Percentiles rank a stretch among this genome's conserved stretches.
Evolutionary conservation across 257 asterid genomes (phyloP).

Genomic region (Solanum paucissectum): DNA sequence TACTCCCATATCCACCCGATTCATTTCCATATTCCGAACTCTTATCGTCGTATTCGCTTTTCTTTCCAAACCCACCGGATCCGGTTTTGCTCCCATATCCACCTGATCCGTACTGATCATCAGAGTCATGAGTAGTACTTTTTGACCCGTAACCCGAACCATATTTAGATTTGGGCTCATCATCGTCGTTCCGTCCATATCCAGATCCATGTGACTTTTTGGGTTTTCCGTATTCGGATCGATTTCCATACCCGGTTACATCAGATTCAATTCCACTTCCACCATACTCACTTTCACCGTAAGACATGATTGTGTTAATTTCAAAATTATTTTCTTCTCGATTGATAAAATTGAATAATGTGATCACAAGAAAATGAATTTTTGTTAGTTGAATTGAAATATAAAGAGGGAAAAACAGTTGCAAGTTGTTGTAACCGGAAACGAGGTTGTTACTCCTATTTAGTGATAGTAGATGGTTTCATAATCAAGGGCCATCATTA

Average conservation of each 20-base stretch:
- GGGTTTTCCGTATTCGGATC: not conserved
- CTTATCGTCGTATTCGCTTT: not conserved
- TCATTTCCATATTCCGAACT: not conserved
- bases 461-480: not conserved
- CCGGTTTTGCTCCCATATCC: not conserved
- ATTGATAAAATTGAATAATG: not conserved
- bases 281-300: slow-evolving; percentile 33
- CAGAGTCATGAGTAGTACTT: not conserved
- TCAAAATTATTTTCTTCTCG: not conserved
- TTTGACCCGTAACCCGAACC: slow-evolving; percentile 13
- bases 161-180: not conserved
- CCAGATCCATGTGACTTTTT: slow-evolving; percentile 2
- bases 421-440: not conserved
- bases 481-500: not conserved
- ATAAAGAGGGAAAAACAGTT: not conserved
- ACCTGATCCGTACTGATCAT: not conserved
- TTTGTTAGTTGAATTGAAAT: not conserved
- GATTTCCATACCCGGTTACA: not conserved
- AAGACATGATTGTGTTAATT: not conserved
- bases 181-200: slow-evolving; percentile 5
- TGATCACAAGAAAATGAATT: not conserved
- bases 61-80: not conserved
- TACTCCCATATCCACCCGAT: not conserved
- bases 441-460: not conserved
- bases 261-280: not conserved